These are phyloP conservation scores for Kodamaea sp. DNA, from an alignment of 1,139 yeast species.

Conservation along the genomic window DNA sequence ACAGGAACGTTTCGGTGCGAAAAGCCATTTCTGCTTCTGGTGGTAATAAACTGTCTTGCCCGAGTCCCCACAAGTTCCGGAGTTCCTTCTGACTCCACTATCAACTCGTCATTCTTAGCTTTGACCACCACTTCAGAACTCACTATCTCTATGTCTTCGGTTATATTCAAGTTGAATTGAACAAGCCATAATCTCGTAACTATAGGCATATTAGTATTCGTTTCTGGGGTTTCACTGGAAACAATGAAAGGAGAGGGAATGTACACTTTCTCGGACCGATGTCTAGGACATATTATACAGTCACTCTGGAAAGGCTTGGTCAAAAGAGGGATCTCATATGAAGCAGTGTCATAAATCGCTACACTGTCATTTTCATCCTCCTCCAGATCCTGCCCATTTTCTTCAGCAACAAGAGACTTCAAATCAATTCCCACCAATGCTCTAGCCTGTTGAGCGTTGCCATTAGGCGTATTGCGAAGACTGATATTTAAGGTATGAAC, in stretches of 20 bases:
- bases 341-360: conserved; percentile 29
- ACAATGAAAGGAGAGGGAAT: conserved; percentile 48
- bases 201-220: conserved; percentile 37
- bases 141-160: conserved; percentile 22
- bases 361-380: conserved; percentile 2
- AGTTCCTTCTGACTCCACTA: conserved; percentile 22
- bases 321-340: conserved; percentile 31
- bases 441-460: conserved; percentile 9
- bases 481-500: conserved; percentile 23
- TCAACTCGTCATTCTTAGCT: conserved; percentile 33
- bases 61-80: not conserved
- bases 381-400: conserved; percentile 13
- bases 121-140: conserved; percentile 24
- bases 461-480: conserved; percentile 26
- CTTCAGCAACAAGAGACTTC: conserved; percentile 25
- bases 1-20: conserved; percentile 43
- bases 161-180: conserved; percentile 20
- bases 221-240: conserved; percentile 13
- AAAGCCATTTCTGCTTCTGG: conserved; percentile 42
- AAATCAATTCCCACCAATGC: conserved; percentile 24
- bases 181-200: conserved; percentile 52
- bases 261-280: conserved; percentile 25
- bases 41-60: conserved; percentile 28
- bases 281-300: conserved; percentile 15
- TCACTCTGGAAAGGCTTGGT: conserved; percentile 34